Base-by-base conservation (phyloP, 1,284 basidiomycete species). In the Fistulina hepatica region DNA sequence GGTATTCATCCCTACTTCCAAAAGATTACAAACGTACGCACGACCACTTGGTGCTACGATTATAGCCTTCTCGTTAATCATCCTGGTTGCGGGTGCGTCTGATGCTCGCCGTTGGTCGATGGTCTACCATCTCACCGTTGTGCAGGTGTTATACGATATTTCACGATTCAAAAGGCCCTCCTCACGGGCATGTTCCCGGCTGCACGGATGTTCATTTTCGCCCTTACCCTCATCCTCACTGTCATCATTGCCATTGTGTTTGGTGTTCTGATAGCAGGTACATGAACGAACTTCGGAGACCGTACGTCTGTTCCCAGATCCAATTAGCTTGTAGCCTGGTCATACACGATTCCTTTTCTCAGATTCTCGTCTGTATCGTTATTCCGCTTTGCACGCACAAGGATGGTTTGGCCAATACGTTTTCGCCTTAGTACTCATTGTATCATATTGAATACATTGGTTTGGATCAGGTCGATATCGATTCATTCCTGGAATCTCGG, bases 111-210 rank as follows among this genome's bases (percentile, higher is more conserved):
- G 10, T 44, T 6, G 46, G 44, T 47, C 5, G 13, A 43, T 42
- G 12, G 13, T 36, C 9, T 19, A 31, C 21, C n/a, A n/a, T 15
- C 26, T 24, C 13, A 31, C 30, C 24, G 16, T 12, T 8, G 16
- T 37, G 31, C 38, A 69, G 73, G 73, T 19, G 53, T 68, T 11
- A 47, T 49, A 12, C 64, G 76, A 5, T 79, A 73, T 51, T 78
- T 78, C 51, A 43, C 59, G 9, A 54, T 78, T n/a, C 75, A 79
- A 47, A 45, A 48, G 5, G 61, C 69, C 3, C 58, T 80, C 22
- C 63, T 65, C 1, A 52, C 60, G 21, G 73, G 74, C 5, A 51
- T 58, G 28, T 80, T 73, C 44, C 75, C 76, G 6, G 64, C 68
- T 7, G 69, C 74, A 11, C 64, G 73, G 7, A 22, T 61, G 3